Evolutionary conservation across 2,329 filamentous ascomycete species (phyloP), one percentile per base, ranked within the genome.

Genomic region (Aspergillus tanneri): DNA sequence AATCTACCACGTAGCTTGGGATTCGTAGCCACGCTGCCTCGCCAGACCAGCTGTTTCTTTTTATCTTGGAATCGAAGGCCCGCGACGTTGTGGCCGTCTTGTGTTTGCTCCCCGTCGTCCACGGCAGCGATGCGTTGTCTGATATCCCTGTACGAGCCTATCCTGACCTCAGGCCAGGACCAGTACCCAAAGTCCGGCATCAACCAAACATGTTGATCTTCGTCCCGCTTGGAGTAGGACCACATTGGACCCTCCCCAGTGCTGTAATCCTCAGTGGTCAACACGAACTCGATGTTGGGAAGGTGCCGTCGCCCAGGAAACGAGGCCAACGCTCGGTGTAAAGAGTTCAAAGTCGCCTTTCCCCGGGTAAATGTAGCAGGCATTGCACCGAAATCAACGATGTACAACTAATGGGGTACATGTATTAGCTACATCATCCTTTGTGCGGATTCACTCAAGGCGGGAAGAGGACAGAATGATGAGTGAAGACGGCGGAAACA

Each of bases 131-230:
- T 72, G 11, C 65, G 68, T 5, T 58, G 58, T 4, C 70, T 65
- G 23, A 75, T 66, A 47, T 74, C 71, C n/a, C 66, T 63, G 57
- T 76, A 74, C 4, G 71, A 61, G 2, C 74, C 71, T 18, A 73
- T 70, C 48, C 70, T 67, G 14, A 74, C 72, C 49, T 77, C 74
- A 2, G 76, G 76, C 76, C 75, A 79, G 7, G 72, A 68, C 74
- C 75, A 80, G 63, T 76, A 78, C 25, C 75, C 77, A 54, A 79
- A 80, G 54, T 80, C 77, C 0, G 77, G 77, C 62, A 79, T 78
- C 16, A 79, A 62, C 77, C 77, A 79, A 35, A 68, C 62, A 11
- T 68, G 59, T 6, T 60, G 60, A 25, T 75, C 67, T n/a, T 68
- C 64, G 7, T 67, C 60, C 27, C 54, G 64, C 39, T 65, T 70